Evolutionary conservation across 345 rosid species (phyloP), one percentile per base, ranked within the genome.

Genomic region (Moricandia arvensis): DNA sequence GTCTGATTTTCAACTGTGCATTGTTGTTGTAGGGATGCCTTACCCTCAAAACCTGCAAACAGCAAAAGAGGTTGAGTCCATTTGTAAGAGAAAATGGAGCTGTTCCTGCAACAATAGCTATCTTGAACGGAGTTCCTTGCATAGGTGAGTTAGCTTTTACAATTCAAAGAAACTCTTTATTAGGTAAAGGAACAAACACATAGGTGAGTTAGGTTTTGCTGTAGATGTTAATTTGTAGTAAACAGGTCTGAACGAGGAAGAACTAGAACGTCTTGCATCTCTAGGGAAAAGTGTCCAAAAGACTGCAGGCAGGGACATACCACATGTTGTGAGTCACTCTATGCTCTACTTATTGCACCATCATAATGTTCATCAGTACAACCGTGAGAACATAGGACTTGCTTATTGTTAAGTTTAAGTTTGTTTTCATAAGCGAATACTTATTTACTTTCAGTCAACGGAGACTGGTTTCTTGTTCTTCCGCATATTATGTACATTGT

Each of bases 81-180:
- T 91, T n/a, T 76, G 97, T 91, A 76, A 87, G 91, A 82, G 84
- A 83, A 8, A 91, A 89, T 82, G 98, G 98, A 84, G 96, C 93
- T 54, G 76, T 94, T 61, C 97, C 97, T 62, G 98, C 98, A 17
- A 91, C 98, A 0, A 80, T 94, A 76, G 97, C 97, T 62, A 91
- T 94, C 75, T 80, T 94, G 26, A 84, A 90, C 74, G 98, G 97
- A 59, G 71, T 84, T 1, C 96, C 96, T 31, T 87, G 91, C 88
- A 55, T 89, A 83, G 98, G 98, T 90, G 45, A 64, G 31, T 31
- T 21, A 21, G 24, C 24, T 21, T 21, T 21, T 21, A 21, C 24
- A 21, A 21, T 2, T 21, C 24, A 21, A 21, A 43, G 49, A 43
- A 43, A 13, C 16, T 43, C 49, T 43, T 29, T n/a, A n/a, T n/a